Base-by-base conservation (phyloP, 192 early-diverging fungal species). In the Podila minutissima region DNA sequence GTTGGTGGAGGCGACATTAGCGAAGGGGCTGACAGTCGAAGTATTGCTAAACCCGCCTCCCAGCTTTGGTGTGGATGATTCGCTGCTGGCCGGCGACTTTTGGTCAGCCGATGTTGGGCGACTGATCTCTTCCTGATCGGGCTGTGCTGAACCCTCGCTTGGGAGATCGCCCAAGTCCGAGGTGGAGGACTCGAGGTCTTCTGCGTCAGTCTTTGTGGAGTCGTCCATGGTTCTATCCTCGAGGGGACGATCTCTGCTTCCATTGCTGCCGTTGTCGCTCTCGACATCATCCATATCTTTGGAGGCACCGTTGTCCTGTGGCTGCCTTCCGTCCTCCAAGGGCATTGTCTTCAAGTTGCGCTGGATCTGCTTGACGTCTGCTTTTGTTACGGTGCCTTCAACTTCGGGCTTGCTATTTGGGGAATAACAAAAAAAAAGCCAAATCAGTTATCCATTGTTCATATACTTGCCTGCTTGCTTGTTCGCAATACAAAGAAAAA, bases 261-360 rank as follows among this genome's bases (percentile, higher is more conserved):
- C 75, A 19, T 32, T 35, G 66, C 70, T 79, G 49, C 76, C 76
- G 13, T 32, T 55, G 32, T 78, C 75, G 48, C 77, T 81, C 32
- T 79, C 70, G 10, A 73, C 77, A 38, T 81, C 77, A n/a, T 81
- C 77, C 77, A 81, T 81, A 15, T 81, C 77, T 41, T 73, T 81
- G 66, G 26, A 57, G 29, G 24, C 26, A 49, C 22, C 2, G 50
- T 38, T 5, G 7, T 63, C 1, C 50, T 29, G 6, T 55, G 13
- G 22, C 12, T 64, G 26, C 48, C 41, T 72, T 19, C 12, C 55
- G 48, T 81, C 77, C 57, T 81, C 77, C 46, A 81, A 22, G 22
- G 77, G 77, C 77, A 81, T 81, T 24, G 77, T 81, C 67, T 81
- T 81, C 37, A 81, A 55, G 22, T 81, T 69, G 17, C 71, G 70